A percentile compares a stretch with the other conserved stretches of the same genome.
phyloP scores from a whole-genome alignment of 2,329 filamentous ascomycete species.

The Pseudopithomyces maydicus region DNA sequence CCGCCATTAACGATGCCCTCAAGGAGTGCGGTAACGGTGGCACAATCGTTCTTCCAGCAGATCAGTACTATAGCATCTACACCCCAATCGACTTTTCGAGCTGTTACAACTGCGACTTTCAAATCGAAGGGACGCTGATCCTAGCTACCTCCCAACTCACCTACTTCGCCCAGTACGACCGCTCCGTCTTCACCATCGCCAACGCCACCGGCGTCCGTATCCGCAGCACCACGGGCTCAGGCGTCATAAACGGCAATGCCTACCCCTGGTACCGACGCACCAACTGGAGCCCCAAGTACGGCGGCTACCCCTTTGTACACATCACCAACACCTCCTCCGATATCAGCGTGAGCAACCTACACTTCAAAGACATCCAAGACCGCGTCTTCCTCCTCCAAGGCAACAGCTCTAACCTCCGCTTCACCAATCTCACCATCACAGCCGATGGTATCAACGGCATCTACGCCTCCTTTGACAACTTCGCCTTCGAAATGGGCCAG shows the following conservation, averaged over 20 bases:
- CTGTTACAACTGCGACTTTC: conserved; percentile 51
- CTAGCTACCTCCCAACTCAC: conserved; percentile 40
- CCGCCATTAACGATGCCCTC: conserved; percentile 51
- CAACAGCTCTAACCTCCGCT: conserved; percentile 41
- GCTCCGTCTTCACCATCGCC: conserved; percentile 47
- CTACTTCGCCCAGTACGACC: conserved; percentile 48
- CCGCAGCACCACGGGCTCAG: conserved; percentile 47
- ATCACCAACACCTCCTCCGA: conserved; percentile 44
- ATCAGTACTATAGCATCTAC: conserved; percentile 49
- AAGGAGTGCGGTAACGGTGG: conserved; percentile 49
- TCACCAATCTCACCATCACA: conserved; percentile 34
- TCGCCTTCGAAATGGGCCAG: conserved; percentile 52
- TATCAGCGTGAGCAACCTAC: conserved; percentile 46
- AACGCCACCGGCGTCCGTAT: conserved; percentile 47
- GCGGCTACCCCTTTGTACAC: conserved; percentile 16
- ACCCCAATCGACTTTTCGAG: conserved; percentile 48
- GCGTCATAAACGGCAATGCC: conserved; percentile 54
- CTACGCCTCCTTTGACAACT: conserved; percentile 35
- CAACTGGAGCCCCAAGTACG: conserved; percentile 21
- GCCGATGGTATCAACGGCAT: conserved; percentile 1
- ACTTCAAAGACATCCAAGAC: conserved; percentile 51
- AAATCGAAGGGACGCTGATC: conserved; percentile 52
- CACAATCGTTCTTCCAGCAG: conserved; percentile 51
- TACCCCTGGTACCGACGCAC: conserved; percentile 40
- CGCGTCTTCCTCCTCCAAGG: conserved; percentile 50